phyloP scores from a whole-genome alignment of 768 basidiomycete species.

The Leccinum sublutescens region DNA sequence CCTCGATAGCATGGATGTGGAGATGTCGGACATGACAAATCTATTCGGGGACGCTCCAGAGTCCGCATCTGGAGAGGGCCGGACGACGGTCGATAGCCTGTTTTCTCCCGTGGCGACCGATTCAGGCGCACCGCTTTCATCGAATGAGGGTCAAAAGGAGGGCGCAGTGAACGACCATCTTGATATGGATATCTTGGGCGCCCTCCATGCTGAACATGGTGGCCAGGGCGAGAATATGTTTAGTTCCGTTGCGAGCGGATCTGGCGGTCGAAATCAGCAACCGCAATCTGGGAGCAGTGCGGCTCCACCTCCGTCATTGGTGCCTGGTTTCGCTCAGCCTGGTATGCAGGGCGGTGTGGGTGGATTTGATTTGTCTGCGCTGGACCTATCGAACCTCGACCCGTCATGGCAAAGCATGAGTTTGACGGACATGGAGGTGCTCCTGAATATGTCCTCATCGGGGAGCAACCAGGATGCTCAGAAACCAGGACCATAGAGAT shows the following conservation, averaged over 20 bases:
- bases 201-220: constrained; percentile 24
- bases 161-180: constrained; percentile 19
- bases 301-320: constrained; percentile 38
- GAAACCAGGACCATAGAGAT: constrained; percentile 20
- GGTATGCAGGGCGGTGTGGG: constrained; percentile 21
- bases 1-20: constrained; percentile 64
- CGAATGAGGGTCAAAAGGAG: constrained; percentile 21
- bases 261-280: constrained; percentile 10
- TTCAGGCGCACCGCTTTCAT: constrained; percentile 16
- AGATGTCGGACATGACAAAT: constrained; percentile 48
- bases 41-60: constrained; percentile 54
- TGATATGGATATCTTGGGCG: constrained; percentile 39
- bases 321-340: constrained; percentile 41
- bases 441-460: constrained; percentile 44
- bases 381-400: constrained; percentile 47
- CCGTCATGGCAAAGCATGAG: constrained; percentile 43
- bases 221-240: constrained; percentile 23
- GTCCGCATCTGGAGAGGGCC: constrained; percentile 34
- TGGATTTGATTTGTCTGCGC: constrained; percentile 47
- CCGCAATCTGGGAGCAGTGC: constrained; percentile 23
- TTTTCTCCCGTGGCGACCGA: constrained; percentile 48
- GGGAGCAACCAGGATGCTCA: constrained; percentile 25
- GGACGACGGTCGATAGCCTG: constrained; percentile 42
- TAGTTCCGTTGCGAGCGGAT: constrained; percentile 28
- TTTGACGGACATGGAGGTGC: constrained; percentile 55